A percentile compares a stretch with the other conserved stretches of the same genome.
Conservation (phyloP, 768 basidiomycete genomes). For the Lyophyllum semitale region DNA sequence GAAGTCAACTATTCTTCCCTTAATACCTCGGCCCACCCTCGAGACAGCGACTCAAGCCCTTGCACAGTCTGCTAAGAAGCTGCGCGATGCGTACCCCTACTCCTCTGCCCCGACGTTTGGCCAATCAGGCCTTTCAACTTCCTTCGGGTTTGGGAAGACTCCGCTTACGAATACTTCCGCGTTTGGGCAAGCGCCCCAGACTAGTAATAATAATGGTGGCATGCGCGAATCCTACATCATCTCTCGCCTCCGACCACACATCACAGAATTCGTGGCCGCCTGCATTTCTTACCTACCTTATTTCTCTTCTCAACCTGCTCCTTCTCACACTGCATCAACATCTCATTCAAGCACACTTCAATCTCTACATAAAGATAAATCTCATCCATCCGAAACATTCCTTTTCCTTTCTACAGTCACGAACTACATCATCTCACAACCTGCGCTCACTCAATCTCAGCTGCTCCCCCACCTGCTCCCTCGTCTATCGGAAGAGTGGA, state of each 20-base stretch:
- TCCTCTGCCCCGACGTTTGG: slow-evolving; percentile 49
- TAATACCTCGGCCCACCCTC: slow-evolving; percentile 85
- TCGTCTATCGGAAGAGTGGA: slow-evolving; percentile 75
- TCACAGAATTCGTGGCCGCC: slow-evolving; percentile 75
- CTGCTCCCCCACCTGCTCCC: slow-evolving; percentile 61
- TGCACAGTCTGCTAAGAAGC: slow-evolving; percentile 65
- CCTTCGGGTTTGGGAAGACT: slow-evolving; percentile 35
- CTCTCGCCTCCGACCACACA: slow-evolving; percentile 73
- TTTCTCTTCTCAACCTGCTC: slow-evolving; percentile 61
- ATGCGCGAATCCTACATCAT: slow-evolving; percentile 85
- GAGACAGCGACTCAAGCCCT: slow-evolving; percentile 73
- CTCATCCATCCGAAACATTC: slow-evolving; percentile 76
- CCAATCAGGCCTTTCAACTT: slow-evolving; percentile 22
- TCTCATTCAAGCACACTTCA: slow-evolving; percentile 47
- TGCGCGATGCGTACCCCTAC: slow-evolving; percentile 84
- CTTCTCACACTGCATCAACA: slow-evolving; percentile 23
- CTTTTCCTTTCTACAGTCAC: slow-evolving; percentile 69
- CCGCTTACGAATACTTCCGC: slow-evolving; percentile 21
- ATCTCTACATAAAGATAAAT: slow-evolving; percentile 60
- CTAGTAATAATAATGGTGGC: slow-evolving; percentile 39
- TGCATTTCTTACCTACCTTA: slow-evolving; percentile 85
- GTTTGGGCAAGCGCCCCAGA: slow-evolving; percentile 17
- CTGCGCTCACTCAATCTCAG: slow-evolving; percentile 61
- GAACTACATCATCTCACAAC: slow-evolving; percentile 67
- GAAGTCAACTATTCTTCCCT: slow-evolving; percentile 68